Percentiles rank a stretch among this genome's conserved stretches.
These are phyloP conservation scores for Alternaria brassicicola DNA, from an alignment of 2,329 filamentous ascomycete species.

Conservation along the genomic window DNA sequence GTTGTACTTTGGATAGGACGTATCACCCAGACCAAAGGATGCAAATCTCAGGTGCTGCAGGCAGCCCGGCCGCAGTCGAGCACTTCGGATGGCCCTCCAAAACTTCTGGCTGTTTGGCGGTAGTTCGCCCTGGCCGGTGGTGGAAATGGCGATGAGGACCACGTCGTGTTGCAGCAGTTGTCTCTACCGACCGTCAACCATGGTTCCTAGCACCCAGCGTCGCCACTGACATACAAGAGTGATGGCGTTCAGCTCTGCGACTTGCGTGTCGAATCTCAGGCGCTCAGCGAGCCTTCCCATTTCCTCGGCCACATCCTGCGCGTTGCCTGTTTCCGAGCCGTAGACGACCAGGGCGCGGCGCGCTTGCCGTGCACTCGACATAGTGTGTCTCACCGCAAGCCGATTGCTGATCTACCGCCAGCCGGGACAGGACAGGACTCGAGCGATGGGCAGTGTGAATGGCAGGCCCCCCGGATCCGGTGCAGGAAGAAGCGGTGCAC, in stretches of 20 bases:
- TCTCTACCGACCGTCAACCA: conserved; percentile 38
- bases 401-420: conserved; percentile 28
- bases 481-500: conserved; percentile 30
- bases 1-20: conserved; percentile 95
- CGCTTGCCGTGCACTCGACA: conserved; percentile 19
- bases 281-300: conserved; percentile 76
- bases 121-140: conserved; percentile 92
- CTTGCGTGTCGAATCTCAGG: conserved; percentile 75
- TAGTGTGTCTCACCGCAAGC: conserved; percentile 19
- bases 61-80: conserved; percentile 74
- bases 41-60: conserved; percentile 74
- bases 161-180: conserved; percentile 58
- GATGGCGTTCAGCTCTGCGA: conserved; percentile 78
- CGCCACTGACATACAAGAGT: conserved; percentile 67
- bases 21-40: conserved; percentile 91
- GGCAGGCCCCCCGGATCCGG: conserved; percentile 27
- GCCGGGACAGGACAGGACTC: conserved; percentile 24
- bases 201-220: neutral
- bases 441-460: conserved; percentile 16
- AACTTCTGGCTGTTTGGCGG: conserved; percentile 81
- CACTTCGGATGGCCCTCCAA: conserved; percentile 84
- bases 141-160: conserved; percentile 83
- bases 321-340: conserved; percentile 93
- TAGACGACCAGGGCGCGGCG: conserved; percentile 76
- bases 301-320: conserved; percentile 88